These are phyloP conservation scores for Mycena maculata DNA, from an alignment of 768 basidiomycete species.

Conservation along the genomic window DNA sequence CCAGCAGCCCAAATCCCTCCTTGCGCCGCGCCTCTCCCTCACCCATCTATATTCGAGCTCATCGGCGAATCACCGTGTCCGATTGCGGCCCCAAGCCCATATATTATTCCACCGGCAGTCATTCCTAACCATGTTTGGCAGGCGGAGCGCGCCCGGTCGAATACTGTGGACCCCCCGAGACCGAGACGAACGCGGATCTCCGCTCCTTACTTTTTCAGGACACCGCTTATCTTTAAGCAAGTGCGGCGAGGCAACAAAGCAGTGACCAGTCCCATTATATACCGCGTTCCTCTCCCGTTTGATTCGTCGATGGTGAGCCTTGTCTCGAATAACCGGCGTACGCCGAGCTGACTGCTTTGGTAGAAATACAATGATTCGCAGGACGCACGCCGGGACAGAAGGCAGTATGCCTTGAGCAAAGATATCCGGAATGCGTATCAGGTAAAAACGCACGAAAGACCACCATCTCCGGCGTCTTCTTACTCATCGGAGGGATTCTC, in stretches of 20 bases:
- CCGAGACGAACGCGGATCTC: not conserved
- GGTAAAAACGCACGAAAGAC: not conserved
- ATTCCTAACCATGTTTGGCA: constrained; percentile 18
- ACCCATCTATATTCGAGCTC: constrained; percentile 30
- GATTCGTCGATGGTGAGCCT: constrained; percentile 6
- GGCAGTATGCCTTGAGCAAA: not conserved
- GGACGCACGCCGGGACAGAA: no score
- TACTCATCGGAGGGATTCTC: constrained; percentile 13
- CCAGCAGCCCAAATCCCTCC: not conserved
- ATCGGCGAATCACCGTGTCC: not conserved
- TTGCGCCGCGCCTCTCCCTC: not conserved
- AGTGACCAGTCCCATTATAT: not conserved
- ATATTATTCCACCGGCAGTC: not conserved
- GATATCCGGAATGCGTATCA: no score
- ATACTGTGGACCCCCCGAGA: no score
- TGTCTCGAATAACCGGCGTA: not conserved
- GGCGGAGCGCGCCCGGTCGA: constrained; percentile 6
- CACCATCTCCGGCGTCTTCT: constrained; percentile 18
- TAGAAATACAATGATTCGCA: not conserved
- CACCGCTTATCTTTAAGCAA: not conserved
- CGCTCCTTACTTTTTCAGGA: constrained; percentile 11
- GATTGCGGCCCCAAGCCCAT: not conserved
- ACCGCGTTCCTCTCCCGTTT: not conserved
- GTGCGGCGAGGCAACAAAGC: not conserved
- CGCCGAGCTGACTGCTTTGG: not conserved